Evolutionary conservation across 768 basidiomycete species (phyloP), one percentile per base, ranked within the genome.

Genomic region (Boletus tylopilopsis): DNA sequence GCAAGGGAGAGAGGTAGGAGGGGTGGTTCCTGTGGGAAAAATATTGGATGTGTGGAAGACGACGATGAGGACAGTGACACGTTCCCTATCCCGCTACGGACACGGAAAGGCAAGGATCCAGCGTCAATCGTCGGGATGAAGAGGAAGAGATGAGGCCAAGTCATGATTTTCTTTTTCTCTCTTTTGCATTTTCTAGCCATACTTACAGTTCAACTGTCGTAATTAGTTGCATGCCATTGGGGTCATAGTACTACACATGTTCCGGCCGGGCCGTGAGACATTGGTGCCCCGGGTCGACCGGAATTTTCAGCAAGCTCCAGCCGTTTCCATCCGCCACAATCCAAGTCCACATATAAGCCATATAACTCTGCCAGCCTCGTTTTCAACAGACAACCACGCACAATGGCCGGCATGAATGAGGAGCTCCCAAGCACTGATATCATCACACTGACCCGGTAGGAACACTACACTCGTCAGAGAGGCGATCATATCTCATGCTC

Each of bases 391-490:
- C 19, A 42, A 10, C 16, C 18, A 25, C 40, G 7, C 42, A 57
- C 61, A 36, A 59, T 64, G 55, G 60, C 79, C 62, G 50, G 45
- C 36, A 51, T 33, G 24, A 42, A 42, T 24, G 83, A 87, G 63
- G 85, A 90, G 59, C 66, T 77, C 49, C 90, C 90, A 54, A 84
- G 74, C 73, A 88, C 87, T 36, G 92, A 96, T 66, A 74, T 96
- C 59, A 89, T 95, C 72, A 96, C 94, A 42, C 80, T 96, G 63
- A 96, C 94, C 53, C 81, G 93, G 91, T 92, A 64, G 33, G 81
- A 57, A 30, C 23, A 7, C 11, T 29, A 48, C 24, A 5, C 10
- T 22, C 33, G 6, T 38, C 43, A 18, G 10, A 45, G 19, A 15
- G 18, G 12, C 24, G 18, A 10, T 30, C 46, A 19, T 46, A 18